These are phyloP conservation scores for Conticribra weissflogii DNA, from an alignment of 108 stramenopile species.

Conservation along the genomic window DNA sequence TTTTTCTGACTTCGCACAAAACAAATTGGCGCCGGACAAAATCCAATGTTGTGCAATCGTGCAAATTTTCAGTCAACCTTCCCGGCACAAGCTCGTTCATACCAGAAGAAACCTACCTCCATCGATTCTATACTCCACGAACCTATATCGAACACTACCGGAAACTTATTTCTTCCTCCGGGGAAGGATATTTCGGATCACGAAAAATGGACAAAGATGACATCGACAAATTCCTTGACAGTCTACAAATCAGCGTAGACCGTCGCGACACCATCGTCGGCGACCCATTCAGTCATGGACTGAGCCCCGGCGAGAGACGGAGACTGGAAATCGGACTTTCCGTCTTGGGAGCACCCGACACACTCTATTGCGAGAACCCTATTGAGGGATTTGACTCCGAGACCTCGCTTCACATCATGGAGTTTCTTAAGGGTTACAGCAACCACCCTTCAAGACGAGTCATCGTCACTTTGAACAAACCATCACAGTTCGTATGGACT, in stretches of 20 bases:
- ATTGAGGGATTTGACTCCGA: conserved; percentile 51
- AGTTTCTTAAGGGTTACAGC: conserved; percentile 57
- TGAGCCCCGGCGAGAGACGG: conserved; percentile 77
- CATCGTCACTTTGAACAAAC: conserved; percentile 63
- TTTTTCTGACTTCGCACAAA: no score
- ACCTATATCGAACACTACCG: conserved; percentile 65
- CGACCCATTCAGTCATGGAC: conserved; percentile 65
- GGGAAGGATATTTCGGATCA: not conserved
- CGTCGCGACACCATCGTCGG: conserved; percentile 67
- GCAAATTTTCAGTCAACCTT: no score
- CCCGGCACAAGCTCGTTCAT: conserved; percentile 52
- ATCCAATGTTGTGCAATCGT: no score
- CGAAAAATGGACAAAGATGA: conserved; percentile 15
- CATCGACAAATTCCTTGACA: conserved; percentile 41
- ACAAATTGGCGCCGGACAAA: no score
- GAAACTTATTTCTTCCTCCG: conserved; percentile 15
- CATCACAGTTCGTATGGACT: conserved; percentile 59
- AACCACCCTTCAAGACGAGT: conserved; percentile 47
- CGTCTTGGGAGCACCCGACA: conserved; percentile 50
- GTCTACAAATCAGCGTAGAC: conserved; percentile 49
- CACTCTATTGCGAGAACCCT: conserved; percentile 29
- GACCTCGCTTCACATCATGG: conserved; percentile 60
- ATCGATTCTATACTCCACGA: conserved; percentile 62
- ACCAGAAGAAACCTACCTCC: conserved; percentile 56
- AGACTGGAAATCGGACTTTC: conserved; percentile 78